phyloP scores from a whole-genome alignment of 768 basidiomycete species.

The Tephrocybe sp. region DNA sequence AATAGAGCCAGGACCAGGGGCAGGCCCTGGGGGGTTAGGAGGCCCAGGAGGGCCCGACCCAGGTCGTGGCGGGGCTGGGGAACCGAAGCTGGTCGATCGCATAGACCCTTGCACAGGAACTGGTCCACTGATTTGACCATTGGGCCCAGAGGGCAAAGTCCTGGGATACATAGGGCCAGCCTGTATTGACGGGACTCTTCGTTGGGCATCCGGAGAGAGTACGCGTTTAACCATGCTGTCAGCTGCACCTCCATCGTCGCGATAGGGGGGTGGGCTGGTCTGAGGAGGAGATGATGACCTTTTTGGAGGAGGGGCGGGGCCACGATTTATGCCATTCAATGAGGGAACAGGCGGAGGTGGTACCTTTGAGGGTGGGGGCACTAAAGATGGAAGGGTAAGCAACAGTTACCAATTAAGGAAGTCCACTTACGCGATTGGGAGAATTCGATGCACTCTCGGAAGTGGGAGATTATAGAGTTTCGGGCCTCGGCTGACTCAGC shows the following conservation, averaged over 20 bases:
- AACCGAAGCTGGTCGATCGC: neutral
- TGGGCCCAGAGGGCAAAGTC: constrained; percentile 27
- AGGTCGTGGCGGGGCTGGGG: constrained; percentile 2
- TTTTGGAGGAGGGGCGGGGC: constrained; percentile 3
- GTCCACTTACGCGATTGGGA: constrained; percentile 70
- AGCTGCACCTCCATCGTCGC: constrained; percentile 16
- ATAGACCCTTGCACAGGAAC: constrained; percentile 6
- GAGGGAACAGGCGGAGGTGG: constrained; percentile 70
- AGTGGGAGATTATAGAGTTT: constrained; percentile 64
- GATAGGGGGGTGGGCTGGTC: constrained; percentile 15
- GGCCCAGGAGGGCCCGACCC: neutral
- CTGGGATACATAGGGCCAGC: constrained; percentile 19
- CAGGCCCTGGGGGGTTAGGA: neutral
- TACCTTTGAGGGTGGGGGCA: constrained; percentile 58
- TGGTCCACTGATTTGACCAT: constrained; percentile 22
- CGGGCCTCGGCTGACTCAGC: constrained; percentile 56
- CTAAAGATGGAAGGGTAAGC: constrained; percentile 28
- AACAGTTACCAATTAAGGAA: neutral
- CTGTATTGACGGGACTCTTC: constrained; percentile 23
- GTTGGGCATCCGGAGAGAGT: constrained; percentile 28
- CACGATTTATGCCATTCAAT: constrained; percentile 32
- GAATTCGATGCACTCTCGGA: constrained; percentile 85
- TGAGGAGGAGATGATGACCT: constrained; percentile 8
- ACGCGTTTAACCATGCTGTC: constrained; percentile 21
- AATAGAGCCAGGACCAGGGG: constrained; percentile 2